A percentile compares a stretch with the other conserved stretches of the same genome.
These are phyloP conservation scores for bread wheat (Triticum aestivum) DNA, from an alignment of 176 grass and related monocot genomes.

Conservation along the genomic window IWGSC_CS_RefSeq_v2.1 NC_057797.1:210624478-210624977, in stretches of 20 bases:
- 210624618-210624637: background rate
- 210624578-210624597: background rate
- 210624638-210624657: conserved; percentile 98
- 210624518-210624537: conserved; percentile 98
- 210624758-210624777: conserved; percentile 18
- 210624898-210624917: conserved; percentile 39
- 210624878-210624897: conserved; percentile 34
- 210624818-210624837: conserved; percentile 92
- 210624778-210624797: conserved; percentile 79
- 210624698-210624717: conserved; percentile 2
- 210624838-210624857: conserved; percentile 20
- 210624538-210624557: conserved; percentile 25
- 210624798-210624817: conserved; percentile 99
- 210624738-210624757: background rate
- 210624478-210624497: conserved; percentile 99
- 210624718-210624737: background rate
- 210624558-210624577: background rate
- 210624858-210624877: conserved; percentile 40
- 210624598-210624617: conserved; percentile 1
- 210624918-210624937: conserved; percentile 7
- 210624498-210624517: conserved; percentile 99
- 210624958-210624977: conserved; percentile 44
- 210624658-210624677: conserved; percentile 99
- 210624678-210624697: conserved; percentile 98
- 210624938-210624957: conserved; percentile 21